Percentiles rank a stretch among this genome's conserved stretches.
phyloP scores from a whole-genome alignment of 2,329 filamentous ascomycete genomes.

The Bertia moriformis region DNA sequence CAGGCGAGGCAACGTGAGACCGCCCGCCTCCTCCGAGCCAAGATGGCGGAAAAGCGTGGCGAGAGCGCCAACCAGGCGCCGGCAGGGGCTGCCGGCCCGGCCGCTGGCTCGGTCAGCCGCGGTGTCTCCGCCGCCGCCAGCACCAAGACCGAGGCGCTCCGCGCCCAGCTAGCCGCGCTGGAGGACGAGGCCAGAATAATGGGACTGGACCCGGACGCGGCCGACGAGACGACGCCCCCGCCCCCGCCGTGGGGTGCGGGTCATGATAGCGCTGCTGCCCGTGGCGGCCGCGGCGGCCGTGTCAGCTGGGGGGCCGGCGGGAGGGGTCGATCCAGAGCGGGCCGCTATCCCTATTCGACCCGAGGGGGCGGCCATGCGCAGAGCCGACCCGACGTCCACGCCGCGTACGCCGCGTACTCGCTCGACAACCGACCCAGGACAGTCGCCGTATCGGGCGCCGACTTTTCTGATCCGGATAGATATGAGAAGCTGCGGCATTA shows the following conservation, averaged over 20 bases:
- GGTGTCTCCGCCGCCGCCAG: constrained; percentile 12
- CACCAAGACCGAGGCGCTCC: constrained; percentile 45
- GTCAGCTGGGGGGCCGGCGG: constrained; percentile 26
- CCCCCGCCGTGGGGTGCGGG: constrained; percentile 15
- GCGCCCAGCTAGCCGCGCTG: constrained; percentile 56
- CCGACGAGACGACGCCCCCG: constrained; percentile 25
- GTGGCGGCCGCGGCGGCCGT: constrained; percentile 19
- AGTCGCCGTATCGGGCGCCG: constrained; percentile 47
- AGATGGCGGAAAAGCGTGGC: constrained; percentile 40
- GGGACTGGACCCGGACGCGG: constrained; percentile 47
- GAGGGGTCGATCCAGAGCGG: constrained; percentile 23
- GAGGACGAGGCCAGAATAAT: constrained; percentile 59
- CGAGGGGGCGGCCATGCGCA: constrained; percentile 17
- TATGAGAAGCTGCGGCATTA: constrained; percentile 60
- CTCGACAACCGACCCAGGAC: constrained; percentile 65
- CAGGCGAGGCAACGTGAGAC: constrained; percentile 51
- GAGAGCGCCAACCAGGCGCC: constrained; percentile 11
- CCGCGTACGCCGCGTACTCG: constrained; percentile 46
- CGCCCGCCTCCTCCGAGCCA: constrained; percentile 43
- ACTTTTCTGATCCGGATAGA: constrained; percentile 44
- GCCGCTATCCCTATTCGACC: constrained; percentile 6
- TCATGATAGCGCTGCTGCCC: constrained; percentile 23
- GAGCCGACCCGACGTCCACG: constrained; percentile 7
- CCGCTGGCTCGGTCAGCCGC: constrained; percentile 8
- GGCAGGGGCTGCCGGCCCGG: constrained; percentile 10